Evolutionary conservation across 2,329 filamentous ascomycete species (phyloP), one percentile per base, ranked within the genome.

Genomic region (Ophiostoma australiae): DNA sequence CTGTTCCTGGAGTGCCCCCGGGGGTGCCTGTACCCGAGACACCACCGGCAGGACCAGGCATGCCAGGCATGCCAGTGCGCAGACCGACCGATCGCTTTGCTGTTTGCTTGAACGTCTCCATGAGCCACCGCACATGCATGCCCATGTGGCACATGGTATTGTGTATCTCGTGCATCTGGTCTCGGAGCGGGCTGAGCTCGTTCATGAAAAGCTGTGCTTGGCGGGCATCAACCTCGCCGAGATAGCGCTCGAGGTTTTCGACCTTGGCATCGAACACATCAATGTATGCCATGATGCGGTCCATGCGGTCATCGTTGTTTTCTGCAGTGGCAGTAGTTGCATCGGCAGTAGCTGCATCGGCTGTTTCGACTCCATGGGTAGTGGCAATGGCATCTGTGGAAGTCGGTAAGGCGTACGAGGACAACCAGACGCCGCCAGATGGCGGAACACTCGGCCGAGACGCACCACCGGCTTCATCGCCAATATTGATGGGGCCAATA

Each of bases 161-260:
- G 63, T 84, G 81, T 61, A 87, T 80, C 76, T 89, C 87, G 4
- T 84, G 83, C n/a, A 89, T 82, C 77, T 89, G 86, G 72, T 89
- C 86, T 71, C 87, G 86, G 72, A 89, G 84, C 8, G 85, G 86
- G 75, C 87, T 82, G 5, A 86, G 84, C 77, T 89, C 86, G 74
- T 88, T 89, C 76, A 89, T 82, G 10, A 87, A 82, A 82, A 86
- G 84, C 78, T 88, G 84, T 41, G 84, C 86, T 76, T 89, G 86
- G 68, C 86, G 83, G 3, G 84, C 85, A 75, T 89, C 87, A 68
- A 88, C 81, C 72, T 88, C 86, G 27, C 83, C 85, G 52, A 89
- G 75, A 61, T 84, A 84, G 70, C 86, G 84, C 69, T 86, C 84
- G 2, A 89, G 78, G 68, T 86, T 84, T 74, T 87, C 85, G 61